Conservation (phyloP, 2,329 filamentous ascomycete species). For the Paecilomyces fulvus region DNA sequence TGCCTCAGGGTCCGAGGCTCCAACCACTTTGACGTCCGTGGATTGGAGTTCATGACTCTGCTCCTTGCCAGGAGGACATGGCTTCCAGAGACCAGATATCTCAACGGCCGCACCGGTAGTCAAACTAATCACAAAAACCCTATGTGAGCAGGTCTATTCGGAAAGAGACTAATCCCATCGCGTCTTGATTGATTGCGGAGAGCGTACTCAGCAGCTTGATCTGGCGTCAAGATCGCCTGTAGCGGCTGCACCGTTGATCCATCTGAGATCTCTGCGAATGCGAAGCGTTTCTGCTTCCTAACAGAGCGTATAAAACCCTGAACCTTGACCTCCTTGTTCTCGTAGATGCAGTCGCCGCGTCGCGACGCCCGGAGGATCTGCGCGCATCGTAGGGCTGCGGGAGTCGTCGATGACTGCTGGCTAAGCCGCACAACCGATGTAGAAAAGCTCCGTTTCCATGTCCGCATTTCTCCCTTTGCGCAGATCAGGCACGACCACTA, state of each 20-base stretch:
- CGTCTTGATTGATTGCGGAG: neutral
- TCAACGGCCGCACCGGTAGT: slow-evolving; percentile 73
- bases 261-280: slow-evolving; percentile 80
- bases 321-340: slow-evolving; percentile 46
- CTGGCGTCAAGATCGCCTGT: slow-evolving; percentile 70
- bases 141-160: neutral
- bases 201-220: slow-evolving; percentile 63
- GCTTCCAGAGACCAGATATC: slow-evolving; percentile 67
- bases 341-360: slow-evolving; percentile 18
- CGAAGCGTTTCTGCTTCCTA: slow-evolving; percentile 72
- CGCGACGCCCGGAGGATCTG: slow-evolving; percentile 28
- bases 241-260: slow-evolving; percentile 71
- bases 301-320: slow-evolving; percentile 78
- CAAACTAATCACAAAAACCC: slow-evolving; percentile 48
- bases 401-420: slow-evolving; percentile 12
- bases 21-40: slow-evolving; percentile 59
- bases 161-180: neutral
- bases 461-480: slow-evolving; percentile 24
- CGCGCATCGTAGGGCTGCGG: slow-evolving; percentile 26
- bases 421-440: slow-evolving; percentile 27
- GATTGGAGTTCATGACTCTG: slow-evolving; percentile 79
- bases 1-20: slow-evolving; percentile 71
- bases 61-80: slow-evolving; percentile 55
- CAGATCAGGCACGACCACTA: slow-evolving; percentile 3
- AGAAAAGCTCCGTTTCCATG: slow-evolving; percentile 32